Evolutionary conservation across 306 rosid species (phyloP), one percentile per base, ranked within the genome.

Genomic region (Oxytropis ochrocephala): DNA sequence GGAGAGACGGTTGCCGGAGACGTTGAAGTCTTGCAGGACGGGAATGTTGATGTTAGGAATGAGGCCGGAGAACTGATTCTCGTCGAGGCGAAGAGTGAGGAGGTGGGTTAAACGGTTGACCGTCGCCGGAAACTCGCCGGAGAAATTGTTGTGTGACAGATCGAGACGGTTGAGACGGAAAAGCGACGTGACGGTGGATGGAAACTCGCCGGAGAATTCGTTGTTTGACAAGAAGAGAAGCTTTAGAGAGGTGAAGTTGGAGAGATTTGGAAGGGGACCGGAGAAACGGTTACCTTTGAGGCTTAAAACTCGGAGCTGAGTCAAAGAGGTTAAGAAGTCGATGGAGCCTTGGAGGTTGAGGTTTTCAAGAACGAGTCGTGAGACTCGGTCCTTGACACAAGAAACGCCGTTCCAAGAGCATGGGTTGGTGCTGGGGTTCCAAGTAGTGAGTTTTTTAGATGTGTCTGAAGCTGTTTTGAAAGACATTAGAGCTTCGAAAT

Each of bases 301-400:
- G 80, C 98, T 94, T 8, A 94, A 83, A 33, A 90, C 96, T 64
- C 97, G 92, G 42, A 94, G 91, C 76, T 83, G 85, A 76, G 92
- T 83, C 2, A 90, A 49, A 11, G 79, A 56, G 0, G 92, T 69
- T 44, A 94, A 78, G 0, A 88, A 69, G 0, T 73, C 48, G 17
- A 94, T 71, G 7, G 97, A 82, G 62, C 96, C 96, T 6, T 41
- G 81, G 4, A 94, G 94, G 57, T 77, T 72, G 14, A 90, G 89
- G 55, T 80, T 80, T 19, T 94, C 98, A 4, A 94, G 96, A 47
- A 90, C 85, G 67, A 94, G 91, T 18, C 95, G 82, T 3, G 97
- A 61, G 29, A 94, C 96, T 16, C 96, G 78, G 79, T 81, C 43
- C 19, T 67, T 65, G 32, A 69, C 47, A 70, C 98, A 94, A 3